A percentile compares a stretch with the other conserved stretches of the same genome.
Evolutionary conservation across 2,329 filamentous ascomycete species (phyloP).

Genomic region (Ramularia collo-cygni): DNA sequence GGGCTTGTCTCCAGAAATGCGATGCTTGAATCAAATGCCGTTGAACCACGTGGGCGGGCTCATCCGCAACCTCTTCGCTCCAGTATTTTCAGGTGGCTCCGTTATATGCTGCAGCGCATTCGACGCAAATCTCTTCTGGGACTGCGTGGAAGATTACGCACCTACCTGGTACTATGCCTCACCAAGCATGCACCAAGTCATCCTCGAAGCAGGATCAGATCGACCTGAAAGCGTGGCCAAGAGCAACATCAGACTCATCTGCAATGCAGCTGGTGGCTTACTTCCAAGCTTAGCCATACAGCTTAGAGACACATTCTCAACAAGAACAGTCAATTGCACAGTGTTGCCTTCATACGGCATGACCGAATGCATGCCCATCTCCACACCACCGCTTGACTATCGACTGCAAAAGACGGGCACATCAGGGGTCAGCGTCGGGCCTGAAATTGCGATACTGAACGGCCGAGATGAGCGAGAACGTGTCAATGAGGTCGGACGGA

Average conservation of each 20-base stretch:
- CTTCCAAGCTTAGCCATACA: constrained; percentile 46
- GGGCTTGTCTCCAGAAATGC: constrained; percentile 42
- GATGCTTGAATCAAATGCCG: constrained; percentile 55
- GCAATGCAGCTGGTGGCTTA: constrained; percentile 50
- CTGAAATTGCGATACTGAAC: constrained; percentile 47
- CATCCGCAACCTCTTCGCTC: constrained; percentile 50
- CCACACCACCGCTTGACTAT: constrained; percentile 49
- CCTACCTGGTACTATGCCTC: constrained; percentile 55
- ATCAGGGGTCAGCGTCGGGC: constrained; percentile 47
- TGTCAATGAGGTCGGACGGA: constrained; percentile 37
- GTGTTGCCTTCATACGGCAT: constrained; percentile 54
- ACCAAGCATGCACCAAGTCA: constrained; percentile 51
- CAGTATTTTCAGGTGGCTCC: constrained; percentile 48
- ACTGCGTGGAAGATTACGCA: constrained; percentile 41
- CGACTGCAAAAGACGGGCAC: constrained; percentile 47
- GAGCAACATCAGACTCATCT: constrained; percentile 46
- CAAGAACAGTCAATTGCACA: constrained; percentile 28
- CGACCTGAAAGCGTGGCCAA: constrained; percentile 37
- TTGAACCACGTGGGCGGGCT: constrained; percentile 50
- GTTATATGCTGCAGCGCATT: constrained; percentile 50
- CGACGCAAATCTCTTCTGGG: constrained; percentile 52
- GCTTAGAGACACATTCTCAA: constrained; percentile 44
- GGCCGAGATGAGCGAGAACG: constrained; percentile 29
- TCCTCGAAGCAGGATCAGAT: constrained; percentile 41
- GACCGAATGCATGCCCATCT: constrained; percentile 56